Evolutionary conservation across 2,329 filamentous ascomycete species (phyloP), one percentile per base, ranked within the genome.

Genomic region (Trichoderma simmonsii): DNA sequence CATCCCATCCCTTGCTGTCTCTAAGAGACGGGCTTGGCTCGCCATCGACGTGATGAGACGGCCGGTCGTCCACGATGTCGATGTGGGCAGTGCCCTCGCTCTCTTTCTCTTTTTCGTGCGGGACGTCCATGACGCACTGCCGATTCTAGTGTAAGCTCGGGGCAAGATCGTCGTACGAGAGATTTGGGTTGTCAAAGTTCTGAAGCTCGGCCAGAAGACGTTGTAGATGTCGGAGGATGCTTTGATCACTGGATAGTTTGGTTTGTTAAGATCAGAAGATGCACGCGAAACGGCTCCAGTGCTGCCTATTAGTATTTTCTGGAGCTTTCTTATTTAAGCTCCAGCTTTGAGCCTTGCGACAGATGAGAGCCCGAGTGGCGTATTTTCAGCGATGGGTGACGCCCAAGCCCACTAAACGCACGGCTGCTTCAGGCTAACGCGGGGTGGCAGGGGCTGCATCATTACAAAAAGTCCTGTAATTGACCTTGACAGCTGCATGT

Each of bases 1-100:
- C 93, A 80, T 95, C 93, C 93, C 93, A 95, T 73, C 93, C 93
- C 77, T 88, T 90, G 82, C 87, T 90, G 76, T 89, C 88, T 74
- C 83, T 85, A 64, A 89, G 80, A 14, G 82, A 83, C 5, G 85
- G 84, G 74, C 85, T 87, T 18, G 81, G 75, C 71, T 85, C 82
- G 68, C 78, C 82, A 6, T 86, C 83, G 69, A 79, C 77, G 18
- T 77, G 79, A 8, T 83, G 81, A 6, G 82, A 79, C 26, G 79
- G 77, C 63, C 82, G 76, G 63, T 85, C 82, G 72, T 86, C 83
- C 24, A 83, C 81, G 67, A 87, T 82, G 73, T 87, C 86, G 77
- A 88, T 86, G 76, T 85, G 86, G 78, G 76, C 80, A 76, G 78
- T 80, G 77, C 74, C 78, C 74, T 78, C 81, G 77, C 75, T 75